Evolutionary conservation across 805 yeast species (phyloP).

Genomic region (Pichia insulana): DNA sequence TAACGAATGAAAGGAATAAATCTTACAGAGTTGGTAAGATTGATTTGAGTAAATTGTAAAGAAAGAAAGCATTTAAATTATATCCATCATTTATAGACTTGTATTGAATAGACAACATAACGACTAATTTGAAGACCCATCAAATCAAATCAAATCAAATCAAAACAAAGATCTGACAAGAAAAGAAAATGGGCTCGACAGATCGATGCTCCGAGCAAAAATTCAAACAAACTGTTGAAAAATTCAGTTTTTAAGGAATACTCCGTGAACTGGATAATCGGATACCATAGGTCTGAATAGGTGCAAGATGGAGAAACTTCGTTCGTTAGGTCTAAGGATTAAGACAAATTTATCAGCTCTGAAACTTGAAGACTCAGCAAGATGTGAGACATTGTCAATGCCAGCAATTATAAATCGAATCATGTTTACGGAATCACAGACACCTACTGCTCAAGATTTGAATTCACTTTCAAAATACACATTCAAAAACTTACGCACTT

Average conservation of each 20-base stretch:
- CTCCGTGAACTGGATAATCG: no score
- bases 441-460: constrained; percentile 3
- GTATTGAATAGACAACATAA: no score
- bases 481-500: not conserved
- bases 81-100: no score
- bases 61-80: no score
- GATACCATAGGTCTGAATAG: no score
- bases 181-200: no score
- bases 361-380: not conserved
- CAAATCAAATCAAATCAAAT: no score
- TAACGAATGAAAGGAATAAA: not conserved
- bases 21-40: constrained; percentile 1
- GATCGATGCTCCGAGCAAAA: not conserved
- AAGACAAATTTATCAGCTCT: not conserved
- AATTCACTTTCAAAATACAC: constrained; percentile 1
- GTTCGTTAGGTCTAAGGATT: not conserved
- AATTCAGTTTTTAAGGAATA: no score
- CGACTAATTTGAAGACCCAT: no score
- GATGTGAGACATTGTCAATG: not conserved
- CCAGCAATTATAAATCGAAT: not conserved
- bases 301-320: constrained; percentile 1
- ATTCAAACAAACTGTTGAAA: no score
- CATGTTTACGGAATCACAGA: not conserved
- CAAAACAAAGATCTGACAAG: no score
- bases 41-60: not conserved